Base-by-base conservation (phyloP, 2,329 filamentous ascomycete species). In the Beauveria varroae region DNA sequence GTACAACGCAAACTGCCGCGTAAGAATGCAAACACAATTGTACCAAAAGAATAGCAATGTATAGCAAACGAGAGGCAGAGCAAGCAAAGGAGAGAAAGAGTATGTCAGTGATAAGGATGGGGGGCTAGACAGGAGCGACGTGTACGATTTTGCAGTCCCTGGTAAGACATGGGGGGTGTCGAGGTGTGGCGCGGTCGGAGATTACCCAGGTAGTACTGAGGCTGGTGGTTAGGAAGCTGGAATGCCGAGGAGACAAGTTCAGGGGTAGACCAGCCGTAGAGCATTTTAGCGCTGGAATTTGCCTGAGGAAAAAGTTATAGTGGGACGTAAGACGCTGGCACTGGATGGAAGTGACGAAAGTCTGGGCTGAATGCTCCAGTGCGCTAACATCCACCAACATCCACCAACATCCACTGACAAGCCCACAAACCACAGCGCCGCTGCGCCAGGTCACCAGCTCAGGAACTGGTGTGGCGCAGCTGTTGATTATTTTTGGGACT, bases 151-250 rank as follows among this genome's bases (percentile, higher is more conserved):
- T 26, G 14, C 18, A 41, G 44, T 40, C 34, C 5, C 41, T 51
- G 46, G 46, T 53, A 60, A 60, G 57, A 52, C 57, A 60, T 30
- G 56, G 34, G 30, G 41, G 56, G 56, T n/a, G 34, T 37, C 44
- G 12, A 41, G 22, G 40, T 56, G 56, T 59, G 57, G 57, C 57
- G 57, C 40, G 50, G 18, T 20, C n/a, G 28, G 50, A 52, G 50
- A 52, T 52, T 60, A 49, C 34, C 30, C 5, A 37, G 34, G 34
- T 37, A 37, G 34, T 6, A 37, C 49, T 50, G 40, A 52, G 49
- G 41, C 50, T 60, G 57, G 50, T 52, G 49, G 20, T 12, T 20
- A 37, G 34, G 37, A 20, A n/a, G 37, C 28, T 37, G 34, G 34
- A 37, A 24, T 47, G 44, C 12, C 44, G 44, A 26, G 49, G 16